Base-by-base conservation (phyloP, 371 early-diverging fungal genomes). In the Apophysomyces sp. region DNA sequence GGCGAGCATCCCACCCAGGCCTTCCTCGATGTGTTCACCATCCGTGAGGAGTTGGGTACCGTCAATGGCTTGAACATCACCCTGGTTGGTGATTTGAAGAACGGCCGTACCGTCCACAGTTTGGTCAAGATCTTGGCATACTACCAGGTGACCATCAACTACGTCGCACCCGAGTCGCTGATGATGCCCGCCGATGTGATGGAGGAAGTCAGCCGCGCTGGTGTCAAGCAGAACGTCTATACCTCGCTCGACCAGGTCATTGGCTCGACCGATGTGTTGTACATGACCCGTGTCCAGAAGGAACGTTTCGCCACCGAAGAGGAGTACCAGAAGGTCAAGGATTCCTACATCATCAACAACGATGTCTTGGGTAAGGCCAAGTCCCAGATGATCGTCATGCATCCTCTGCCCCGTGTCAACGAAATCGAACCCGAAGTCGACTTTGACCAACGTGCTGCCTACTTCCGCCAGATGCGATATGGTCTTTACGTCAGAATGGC, bases 1-100 rank as follows among this genome's bases (percentile, higher is more conserved):
- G 98, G 98, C 41, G 98, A 97, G 82, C 98, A 98, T 78, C 98
- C 98, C 29, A 94, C 96, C 18, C 98, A 98, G 78, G 98, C 98
- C 49, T 92, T 97, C 87, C 83, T 98, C 60, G 98, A 98, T 75
- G 85, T 89, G 18, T 98, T 92, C 70, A 97, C 97, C 15, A 94
- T 94, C 65, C 91, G 95, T 81, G 92, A 92, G 82, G 92, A 91
- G 72, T 77, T 93, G 16, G 97, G 98, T 67, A 96, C 97, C n/a
- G 95, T 97, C 58, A 96, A 97, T 75, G 97, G 96, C 2, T 80
- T 98, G 58, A 94, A 92, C 15, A 88, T 98, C 58, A 96, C 97
- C 15, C 67, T 98, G 65, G 95, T 98, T 44, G 98, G 97, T 61
- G 98, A 97, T 74, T 85, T 97, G 69, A 94, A 94, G 87, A 91